Evolutionary conservation across 2,329 filamentous ascomycete species (phyloP).

Genomic region (Diplocarpon rosae): DNA sequence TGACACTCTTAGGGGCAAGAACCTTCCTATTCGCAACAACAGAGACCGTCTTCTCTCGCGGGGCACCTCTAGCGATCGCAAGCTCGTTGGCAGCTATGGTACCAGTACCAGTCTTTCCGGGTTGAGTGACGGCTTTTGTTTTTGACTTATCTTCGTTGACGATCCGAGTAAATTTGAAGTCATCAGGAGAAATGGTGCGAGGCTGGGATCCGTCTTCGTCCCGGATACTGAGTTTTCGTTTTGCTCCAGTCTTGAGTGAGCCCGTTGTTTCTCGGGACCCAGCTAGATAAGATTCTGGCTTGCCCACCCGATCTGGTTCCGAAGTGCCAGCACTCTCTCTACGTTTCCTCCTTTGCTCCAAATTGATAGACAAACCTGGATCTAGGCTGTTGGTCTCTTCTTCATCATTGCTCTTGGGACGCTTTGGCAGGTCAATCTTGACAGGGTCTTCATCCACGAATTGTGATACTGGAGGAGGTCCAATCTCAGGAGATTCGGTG

Average conservation of each 20-base stretch:
- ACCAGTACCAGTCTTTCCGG: constrained; percentile 11
- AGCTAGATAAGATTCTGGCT: constrained; percentile 5
- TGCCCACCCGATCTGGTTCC: constrained; percentile 12
- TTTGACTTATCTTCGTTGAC: constrained; percentile 23
- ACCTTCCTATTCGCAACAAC: constrained; percentile 19
- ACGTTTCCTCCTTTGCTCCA: constrained; percentile 27
- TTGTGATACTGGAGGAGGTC: constrained; percentile 48
- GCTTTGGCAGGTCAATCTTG: constrained; percentile 39
- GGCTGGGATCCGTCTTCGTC: constrained; percentile 41
- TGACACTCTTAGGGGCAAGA: constrained; percentile 41
- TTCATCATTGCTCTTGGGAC: constrained; percentile 6
- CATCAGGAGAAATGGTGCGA: constrained; percentile 18
- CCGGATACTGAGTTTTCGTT: constrained; percentile 45
- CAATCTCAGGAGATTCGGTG: constrained; percentile 57
- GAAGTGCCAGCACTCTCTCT: constrained; percentile 21
- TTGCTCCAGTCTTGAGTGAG: constrained; percentile 38
- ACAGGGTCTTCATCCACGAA: constrained; percentile 46
- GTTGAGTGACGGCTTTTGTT: constrained; percentile 6
- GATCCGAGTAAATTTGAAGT: constrained; percentile 20
- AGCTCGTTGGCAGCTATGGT: constrained; percentile 17
- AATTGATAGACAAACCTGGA: constrained; percentile 22
- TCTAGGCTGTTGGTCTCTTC: constrained; percentile 17
- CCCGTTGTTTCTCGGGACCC: constrained; percentile 16
- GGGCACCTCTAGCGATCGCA: constrained; percentile 17
- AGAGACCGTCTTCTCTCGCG: constrained; percentile 16